These are phyloP conservation scores for Naegleria gruberi DNA, from an alignment of 208 protist species.

Conservation along the genomic window DNA sequence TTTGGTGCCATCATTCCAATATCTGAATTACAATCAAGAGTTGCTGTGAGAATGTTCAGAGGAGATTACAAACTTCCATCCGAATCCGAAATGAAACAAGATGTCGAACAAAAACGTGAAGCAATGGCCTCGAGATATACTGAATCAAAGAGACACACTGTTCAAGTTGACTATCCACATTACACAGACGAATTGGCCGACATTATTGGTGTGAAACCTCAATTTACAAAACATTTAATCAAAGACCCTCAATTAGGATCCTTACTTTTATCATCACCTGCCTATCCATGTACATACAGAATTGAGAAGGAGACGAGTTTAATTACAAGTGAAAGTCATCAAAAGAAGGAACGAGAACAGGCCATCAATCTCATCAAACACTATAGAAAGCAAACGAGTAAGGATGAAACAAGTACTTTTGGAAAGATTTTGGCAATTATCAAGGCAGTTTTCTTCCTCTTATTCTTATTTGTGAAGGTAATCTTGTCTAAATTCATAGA, in stretches of 20 bases:
- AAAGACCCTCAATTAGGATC: not conserved
- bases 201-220: not conserved
- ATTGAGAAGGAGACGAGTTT: not conserved
- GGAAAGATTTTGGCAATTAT: no score
- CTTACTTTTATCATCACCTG: not conserved
- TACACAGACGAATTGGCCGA: not conserved
- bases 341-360: not conserved
- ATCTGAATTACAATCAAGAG: not conserved
- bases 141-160: not conserved
- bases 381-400: no score
- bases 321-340: not conserved
- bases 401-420: no score
- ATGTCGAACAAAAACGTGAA: not conserved
- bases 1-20: not conserved
- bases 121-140: not conserved
- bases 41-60: not conserved
- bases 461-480: no score
- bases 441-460: no score
- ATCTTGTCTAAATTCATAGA: no score
- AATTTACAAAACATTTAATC: not conserved
- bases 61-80: not conserved
- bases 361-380: no score
- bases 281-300: not conserved
- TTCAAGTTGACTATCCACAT: not conserved
- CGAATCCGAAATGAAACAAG: not conserved